A percentile compares a stretch with the other conserved stretches of the same genome.
Evolutionary conservation across 2,329 filamentous ascomycete genomes (phyloP).

Genomic region (Juglanconis juglandina): DNA sequence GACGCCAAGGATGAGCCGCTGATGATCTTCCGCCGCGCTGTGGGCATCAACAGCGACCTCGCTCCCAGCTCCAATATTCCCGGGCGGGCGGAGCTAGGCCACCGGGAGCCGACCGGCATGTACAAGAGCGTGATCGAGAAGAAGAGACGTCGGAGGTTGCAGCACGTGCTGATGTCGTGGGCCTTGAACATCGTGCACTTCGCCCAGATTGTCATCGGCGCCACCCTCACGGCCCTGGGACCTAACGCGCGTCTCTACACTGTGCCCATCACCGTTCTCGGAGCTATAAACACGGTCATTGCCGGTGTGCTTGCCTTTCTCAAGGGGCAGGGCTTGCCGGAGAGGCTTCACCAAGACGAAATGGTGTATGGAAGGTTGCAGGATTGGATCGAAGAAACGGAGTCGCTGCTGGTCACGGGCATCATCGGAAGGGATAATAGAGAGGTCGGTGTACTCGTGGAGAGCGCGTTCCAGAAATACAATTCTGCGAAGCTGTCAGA

Average conservation of each 20-base stretch:
- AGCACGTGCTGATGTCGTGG: conserved; percentile 32
- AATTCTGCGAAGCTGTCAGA: conserved; percentile 38
- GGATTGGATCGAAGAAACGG: conserved; percentile 53
- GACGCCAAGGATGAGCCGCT: conserved; percentile 36
- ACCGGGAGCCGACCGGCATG: conserved; percentile 34
- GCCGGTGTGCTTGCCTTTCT: conserved; percentile 58
- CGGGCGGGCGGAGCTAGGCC: conserved; percentile 30
- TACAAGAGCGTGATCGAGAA: conserved; percentile 38
- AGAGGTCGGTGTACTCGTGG: conserved; percentile 41
- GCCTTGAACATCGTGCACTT: conserved; percentile 42
- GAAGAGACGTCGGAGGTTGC: conserved; percentile 28
- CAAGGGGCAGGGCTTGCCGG: conserved; percentile 49
- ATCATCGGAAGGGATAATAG: conserved; percentile 38
- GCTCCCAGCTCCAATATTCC: conserved; percentile 19
- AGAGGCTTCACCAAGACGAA: conserved; percentile 43
- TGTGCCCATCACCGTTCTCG: conserved; percentile 52
- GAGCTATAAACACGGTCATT: conserved; percentile 60
- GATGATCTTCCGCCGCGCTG: conserved; percentile 38
- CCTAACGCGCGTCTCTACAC: conserved; percentile 45
- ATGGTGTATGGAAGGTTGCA: conserved; percentile 44
- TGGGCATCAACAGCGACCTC: conserved; percentile 37
- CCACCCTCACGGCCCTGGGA: conserved; percentile 44
- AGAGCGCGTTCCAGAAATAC: conserved; percentile 40
- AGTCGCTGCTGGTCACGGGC: conserved; percentile 39
- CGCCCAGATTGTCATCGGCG: conserved; percentile 45